A percentile compares a stretch with the other conserved stretches of the same genome.
Conservation (phyloP, 2,329 filamentous ascomycete species). For the Pezicula neosporulosa region DNA sequence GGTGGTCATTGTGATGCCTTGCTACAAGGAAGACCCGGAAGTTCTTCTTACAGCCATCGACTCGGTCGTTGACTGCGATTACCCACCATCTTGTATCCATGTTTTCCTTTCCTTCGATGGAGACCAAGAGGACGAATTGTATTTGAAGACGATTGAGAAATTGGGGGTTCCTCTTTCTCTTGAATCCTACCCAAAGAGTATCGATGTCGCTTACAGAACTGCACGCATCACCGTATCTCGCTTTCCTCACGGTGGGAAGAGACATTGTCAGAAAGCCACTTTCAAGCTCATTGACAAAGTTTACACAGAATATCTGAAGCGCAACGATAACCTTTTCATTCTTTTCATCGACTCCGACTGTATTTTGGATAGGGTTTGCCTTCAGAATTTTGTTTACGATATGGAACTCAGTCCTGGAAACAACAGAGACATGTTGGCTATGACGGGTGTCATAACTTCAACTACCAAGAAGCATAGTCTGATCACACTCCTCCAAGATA, state of each 20-base stretch:
- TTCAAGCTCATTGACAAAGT: conserved; percentile 93
- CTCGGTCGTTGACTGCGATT: conserved; percentile 91
- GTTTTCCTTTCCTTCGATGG: conserved; percentile 96
- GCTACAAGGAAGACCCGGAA: conserved; percentile 87
- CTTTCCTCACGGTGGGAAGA: conserved; percentile 90
- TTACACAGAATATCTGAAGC: conserved; percentile 80
- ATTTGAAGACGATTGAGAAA: conserved; percentile 79
- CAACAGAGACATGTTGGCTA: conserved; percentile 88
- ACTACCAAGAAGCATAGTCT: conserved; percentile 85
- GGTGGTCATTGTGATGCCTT: conserved; percentile 94
- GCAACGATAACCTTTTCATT: conserved; percentile 90
- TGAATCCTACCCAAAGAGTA: conserved; percentile 79
- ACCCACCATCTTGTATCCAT: conserved; percentile 87
- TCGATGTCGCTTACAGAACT: conserved; percentile 80
- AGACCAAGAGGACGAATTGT: conserved; percentile 83
- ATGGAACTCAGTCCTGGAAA: conserved; percentile 97
- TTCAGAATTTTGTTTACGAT: conserved; percentile 98
- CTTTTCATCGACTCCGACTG: conserved; percentile 98
- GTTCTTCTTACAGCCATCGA: conserved; percentile 82
- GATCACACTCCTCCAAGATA: conserved; percentile 91
- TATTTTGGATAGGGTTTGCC: conserved; percentile 83
- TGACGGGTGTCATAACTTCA: conserved; percentile 96
- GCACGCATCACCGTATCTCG: conserved; percentile 87
- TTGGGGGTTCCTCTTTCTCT: conserved; percentile 78
- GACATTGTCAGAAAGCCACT: conserved; percentile 89